These are phyloP conservation scores for Exophiala calicioides DNA, from an alignment of 2,329 filamentous ascomycete species.

Conservation along the genomic window DNA sequence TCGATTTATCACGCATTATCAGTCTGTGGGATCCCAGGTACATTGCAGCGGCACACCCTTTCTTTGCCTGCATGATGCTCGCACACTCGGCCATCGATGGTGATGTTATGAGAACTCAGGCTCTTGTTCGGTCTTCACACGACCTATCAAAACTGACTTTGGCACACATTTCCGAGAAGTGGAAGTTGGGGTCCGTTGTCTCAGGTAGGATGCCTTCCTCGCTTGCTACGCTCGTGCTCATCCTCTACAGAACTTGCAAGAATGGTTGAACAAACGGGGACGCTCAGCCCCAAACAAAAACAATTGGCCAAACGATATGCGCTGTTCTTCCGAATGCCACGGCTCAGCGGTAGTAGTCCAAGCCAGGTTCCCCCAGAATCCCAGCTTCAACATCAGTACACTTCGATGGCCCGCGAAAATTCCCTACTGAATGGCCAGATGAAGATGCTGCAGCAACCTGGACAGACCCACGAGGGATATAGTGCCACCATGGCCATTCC, in stretches of 20 bases:
- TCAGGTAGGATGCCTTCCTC: slow-evolving; percentile 9
- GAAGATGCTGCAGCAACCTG: slow-evolving; percentile 16
- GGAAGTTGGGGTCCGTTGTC: slow-evolving; percentile 22
- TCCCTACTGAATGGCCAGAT: not conserved
- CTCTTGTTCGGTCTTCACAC: slow-evolving; percentile 19
- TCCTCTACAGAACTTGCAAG: slow-evolving; percentile 16
- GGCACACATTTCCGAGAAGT: slow-evolving; percentile 19
- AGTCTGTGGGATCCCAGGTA: slow-evolving; percentile 24
- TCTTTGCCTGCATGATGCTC: slow-evolving; percentile 25
- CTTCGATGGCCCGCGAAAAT: slow-evolving; percentile 10
- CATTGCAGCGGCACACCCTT: slow-evolving; percentile 23
- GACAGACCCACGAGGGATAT: slow-evolving; percentile 5
- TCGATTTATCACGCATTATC: slow-evolving; percentile 24
- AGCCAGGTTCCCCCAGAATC: slow-evolving; percentile 4
- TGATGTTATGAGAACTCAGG: slow-evolving; percentile 16
- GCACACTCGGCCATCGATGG: slow-evolving; percentile 18
- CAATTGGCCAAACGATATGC: slow-evolving; percentile 23
- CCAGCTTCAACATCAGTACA: not conserved
- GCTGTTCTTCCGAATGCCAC: slow-evolving; percentile 23
- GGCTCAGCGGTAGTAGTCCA: slow-evolving; percentile 14
- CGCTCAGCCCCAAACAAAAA: slow-evolving; percentile 15
- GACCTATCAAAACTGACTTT: slow-evolving; percentile 21
- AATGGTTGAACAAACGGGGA: slow-evolving; percentile 18
- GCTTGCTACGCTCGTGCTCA: not conserved
- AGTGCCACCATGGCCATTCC: slow-evolving; percentile 4